A percentile compares a stretch with the other conserved stretches of the same genome.
Conservation (phyloP, 2,329 filamentous ascomycete genomes). For the Spiromastix sp. region DNA sequence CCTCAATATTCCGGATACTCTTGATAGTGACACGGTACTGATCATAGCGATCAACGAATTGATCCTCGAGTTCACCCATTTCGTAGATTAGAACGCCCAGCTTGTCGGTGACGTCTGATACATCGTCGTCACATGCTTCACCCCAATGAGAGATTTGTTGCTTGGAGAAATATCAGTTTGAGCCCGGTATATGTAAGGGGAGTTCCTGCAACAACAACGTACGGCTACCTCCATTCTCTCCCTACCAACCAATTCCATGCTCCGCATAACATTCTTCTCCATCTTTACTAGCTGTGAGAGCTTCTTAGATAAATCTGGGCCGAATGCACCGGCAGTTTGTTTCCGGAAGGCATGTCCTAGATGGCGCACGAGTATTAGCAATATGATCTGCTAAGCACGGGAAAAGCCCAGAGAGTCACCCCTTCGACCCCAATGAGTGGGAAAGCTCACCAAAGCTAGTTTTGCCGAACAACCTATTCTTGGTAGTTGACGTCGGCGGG, state of each 20-base stretch:
- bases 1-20: slow-evolving; percentile 98
- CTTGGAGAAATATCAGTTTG: no score
- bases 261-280: slow-evolving; percentile 99
- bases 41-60: slow-evolving; percentile 97
- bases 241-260: slow-evolving; percentile 84
- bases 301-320: slow-evolving; percentile 91
- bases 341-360: slow-evolving; percentile 54
- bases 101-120: slow-evolving; percentile 98
- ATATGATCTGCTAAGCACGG: not conserved
- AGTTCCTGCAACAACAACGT: no score
- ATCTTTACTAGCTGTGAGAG: slow-evolving; percentile 97
- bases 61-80: slow-evolving; percentile 95
- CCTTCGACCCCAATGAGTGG: not conserved
- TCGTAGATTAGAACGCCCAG: slow-evolving; percentile 95
- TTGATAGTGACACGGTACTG: slow-evolving; percentile 99
- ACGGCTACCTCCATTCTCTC: slow-evolving; percentile 98
- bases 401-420: not conserved
- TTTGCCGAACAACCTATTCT: slow-evolving; percentile 83
- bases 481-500: slow-evolving; percentile 82
- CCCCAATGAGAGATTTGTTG: slow-evolving; percentile 99
- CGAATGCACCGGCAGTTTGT: slow-evolving; percentile 43
- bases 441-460: slow-evolving; percentile 65
- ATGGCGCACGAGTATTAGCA: not conserved
- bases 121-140: slow-evolving; percentile 89
- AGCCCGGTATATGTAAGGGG: no score